Percentiles rank a stretch among this genome's conserved stretches.
phyloP scores from a whole-genome alignment of 1,284 basidiomycete species.

The Ceratobasidium sp. region DNA sequence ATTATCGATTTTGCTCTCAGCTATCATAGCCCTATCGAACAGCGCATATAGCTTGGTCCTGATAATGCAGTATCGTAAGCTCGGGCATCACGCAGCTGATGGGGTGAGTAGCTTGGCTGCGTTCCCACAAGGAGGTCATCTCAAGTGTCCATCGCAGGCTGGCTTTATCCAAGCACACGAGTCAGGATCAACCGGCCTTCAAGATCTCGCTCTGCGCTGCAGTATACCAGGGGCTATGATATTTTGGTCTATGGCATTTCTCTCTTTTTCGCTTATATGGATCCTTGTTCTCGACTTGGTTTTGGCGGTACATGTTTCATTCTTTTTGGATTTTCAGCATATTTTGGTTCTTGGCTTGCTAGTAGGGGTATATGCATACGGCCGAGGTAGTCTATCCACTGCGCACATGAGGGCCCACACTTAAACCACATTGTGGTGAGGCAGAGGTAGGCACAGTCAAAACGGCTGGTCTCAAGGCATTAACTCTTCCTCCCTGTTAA shows the following conservation, averaged over 20 bases:
- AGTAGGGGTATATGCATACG: constrained; percentile 4
- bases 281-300: background rate
- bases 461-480: too few relatives aligned
- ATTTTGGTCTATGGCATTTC: constrained; percentile 4
- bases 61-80: background rate
- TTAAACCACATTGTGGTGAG: too few relatives aligned
- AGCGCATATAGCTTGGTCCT: constrained; percentile 1
- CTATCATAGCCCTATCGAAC: background rate
- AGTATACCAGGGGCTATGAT: constrained; percentile 28
- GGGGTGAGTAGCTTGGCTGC: background rate
- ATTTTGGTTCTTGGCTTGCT: constrained; percentile 6
- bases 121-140: background rate
- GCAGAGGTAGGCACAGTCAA: background rate
- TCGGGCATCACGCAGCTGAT: constrained; percentile 25
- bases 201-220: constrained; percentile 6
- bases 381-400: background rate
- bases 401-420: background rate
- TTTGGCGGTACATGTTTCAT: background rate
- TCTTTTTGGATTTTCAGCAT: background rate
- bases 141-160: background rate
- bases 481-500: too few relatives aligned
- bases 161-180: constrained; percentile 24
- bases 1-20: background rate
- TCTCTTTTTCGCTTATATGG: background rate
- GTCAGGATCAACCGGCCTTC: constrained; percentile 1